Base-by-base conservation (phyloP, 2,329 filamentous ascomycete genomes). In the Stenocarpella maydis region DNA sequence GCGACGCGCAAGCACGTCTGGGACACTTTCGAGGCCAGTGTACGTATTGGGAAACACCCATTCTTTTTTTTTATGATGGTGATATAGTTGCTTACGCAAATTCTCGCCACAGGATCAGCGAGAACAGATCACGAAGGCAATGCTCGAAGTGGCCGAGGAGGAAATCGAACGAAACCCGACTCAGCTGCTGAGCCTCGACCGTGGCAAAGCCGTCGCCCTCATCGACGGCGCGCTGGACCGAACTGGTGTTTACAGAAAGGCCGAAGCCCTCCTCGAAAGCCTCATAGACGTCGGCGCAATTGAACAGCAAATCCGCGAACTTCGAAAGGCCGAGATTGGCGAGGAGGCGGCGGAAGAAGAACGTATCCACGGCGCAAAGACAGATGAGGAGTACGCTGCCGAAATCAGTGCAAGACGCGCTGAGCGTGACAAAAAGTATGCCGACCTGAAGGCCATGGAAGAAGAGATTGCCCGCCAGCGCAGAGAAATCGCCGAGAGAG, bases 181-280 rank as follows among this genome's bases (percentile, higher is more conserved):
- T 34, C 87, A 89, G 71, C 87, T 95, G 12, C 85, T 95, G 4
- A 90, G 90, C 19, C 87, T 93, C 63, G 91, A 94, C 75, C 90
- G 91, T 21, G 85, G 88, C 69, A 92, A 94, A 77, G 91, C 92
- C 4, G 89, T 90, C 1, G 88, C 91, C 0, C 85, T 97, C 5
- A 90, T 95, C 49, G 92, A 95, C 77, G 92, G 93, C 68, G 91
- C 91, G 1, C 87, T 93, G 21, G 92, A 95, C 75, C 88, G 93
- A 71, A 91, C 89, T 24, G 91, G 91, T 31, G 88, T 94, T 34
- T 96, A 95, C 75, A 88, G 91, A 70, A 88, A 88, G 74, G 91
- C 91, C 0, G 88, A 92, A 74, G 84, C 86, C 9, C 87, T 90
- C 61, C 89, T 95, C 60, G 87, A 90, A 70, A 82, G 86, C 34